phyloP scores from a whole-genome alignment of 2,329 filamentous ascomycete species.

The Emergomyces pasteurianus region DNA sequence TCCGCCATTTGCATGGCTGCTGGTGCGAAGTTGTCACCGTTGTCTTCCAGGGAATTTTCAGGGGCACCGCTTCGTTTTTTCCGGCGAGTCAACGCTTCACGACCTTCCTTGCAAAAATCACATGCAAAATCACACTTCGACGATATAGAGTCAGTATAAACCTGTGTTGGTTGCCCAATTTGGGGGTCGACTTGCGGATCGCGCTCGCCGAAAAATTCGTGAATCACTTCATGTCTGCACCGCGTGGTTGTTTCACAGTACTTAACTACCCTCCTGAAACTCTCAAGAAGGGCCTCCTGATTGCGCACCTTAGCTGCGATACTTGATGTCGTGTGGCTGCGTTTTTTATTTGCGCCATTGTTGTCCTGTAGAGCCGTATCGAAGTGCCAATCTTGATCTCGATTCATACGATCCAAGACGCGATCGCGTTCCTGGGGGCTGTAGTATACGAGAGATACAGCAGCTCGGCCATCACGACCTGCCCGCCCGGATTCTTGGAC shows the following conservation, averaged over 20 bases:
- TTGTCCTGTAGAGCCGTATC: constrained; percentile 18
- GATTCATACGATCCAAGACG: constrained; percentile 43
- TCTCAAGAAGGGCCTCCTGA: constrained; percentile 41
- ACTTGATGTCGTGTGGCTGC: constrained; percentile 37
- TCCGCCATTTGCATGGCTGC: neutral
- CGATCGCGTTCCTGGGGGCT: constrained; percentile 75
- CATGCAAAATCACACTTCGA: constrained; percentile 62
- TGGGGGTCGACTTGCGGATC: constrained; percentile 20
- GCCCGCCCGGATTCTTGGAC: constrained; percentile 93
- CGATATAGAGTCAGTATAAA: constrained; percentile 15
- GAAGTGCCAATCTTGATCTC: constrained; percentile 26
- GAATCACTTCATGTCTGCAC: constrained; percentile 67
- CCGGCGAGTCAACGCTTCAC: constrained; percentile 43
- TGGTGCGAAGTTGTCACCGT: neutral
- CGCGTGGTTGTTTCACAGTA: constrained; percentile 68
- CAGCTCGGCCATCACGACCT: constrained; percentile 72
- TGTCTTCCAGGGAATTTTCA: constrained; percentile 10
- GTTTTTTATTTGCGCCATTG: constrained; percentile 10
- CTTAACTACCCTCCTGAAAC: constrained; percentile 55
- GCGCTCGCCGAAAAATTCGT: constrained; percentile 63
- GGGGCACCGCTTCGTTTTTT: constrained; percentile 31
- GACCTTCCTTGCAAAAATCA: constrained; percentile 62
- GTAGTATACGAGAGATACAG: constrained; percentile 83
- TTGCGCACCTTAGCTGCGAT: constrained; percentile 26
- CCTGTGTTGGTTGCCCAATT: constrained; percentile 9